These are phyloP conservation scores for Penicillium canariense DNA, from an alignment of 495 filamentous ascomycete species.

Conservation along the genomic window DNA sequence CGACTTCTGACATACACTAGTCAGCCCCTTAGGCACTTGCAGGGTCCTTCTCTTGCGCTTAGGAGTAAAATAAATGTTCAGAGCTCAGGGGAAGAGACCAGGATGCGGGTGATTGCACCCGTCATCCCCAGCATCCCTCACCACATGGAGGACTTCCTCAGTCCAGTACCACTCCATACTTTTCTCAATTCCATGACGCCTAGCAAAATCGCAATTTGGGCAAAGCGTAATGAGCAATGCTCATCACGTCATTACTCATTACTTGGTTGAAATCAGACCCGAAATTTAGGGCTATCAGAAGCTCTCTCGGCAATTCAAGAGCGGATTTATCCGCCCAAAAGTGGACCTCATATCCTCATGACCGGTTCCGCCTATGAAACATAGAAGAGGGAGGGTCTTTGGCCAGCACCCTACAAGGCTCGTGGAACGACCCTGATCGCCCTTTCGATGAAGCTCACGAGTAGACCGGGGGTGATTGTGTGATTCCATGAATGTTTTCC, in stretches of 20 bases:
- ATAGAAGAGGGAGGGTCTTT: not conserved
- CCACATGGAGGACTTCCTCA: too few species aligned
- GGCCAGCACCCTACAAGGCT: not conserved
- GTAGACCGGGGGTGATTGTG: not conserved
- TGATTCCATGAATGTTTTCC: not conserved
- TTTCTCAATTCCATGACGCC: not conserved
- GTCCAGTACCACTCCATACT: not conserved
- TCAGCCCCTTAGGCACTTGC: not conserved
- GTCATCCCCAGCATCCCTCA: not conserved
- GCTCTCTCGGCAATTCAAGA: not conserved
- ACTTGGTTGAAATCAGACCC: not conserved
- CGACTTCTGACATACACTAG: not conserved
- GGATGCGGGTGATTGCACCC: not conserved
- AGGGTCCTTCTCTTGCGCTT: too few species aligned
- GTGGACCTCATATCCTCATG: not conserved
- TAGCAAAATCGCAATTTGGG: not conserved
- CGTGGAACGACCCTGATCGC: conserved; percentile 5
- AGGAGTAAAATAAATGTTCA: too few species aligned
- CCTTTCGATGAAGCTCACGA: not conserved
- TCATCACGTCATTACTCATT: too few species aligned
- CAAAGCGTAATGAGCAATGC: not conserved
- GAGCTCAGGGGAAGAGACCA: too few species aligned
- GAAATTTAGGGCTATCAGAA: not conserved
- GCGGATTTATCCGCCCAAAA: not conserved
- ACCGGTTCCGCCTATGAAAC: not conserved